Conservation (phyloP, 2,329 filamentous ascomycete genomes). For the Ascochyta koolunga region DNA sequence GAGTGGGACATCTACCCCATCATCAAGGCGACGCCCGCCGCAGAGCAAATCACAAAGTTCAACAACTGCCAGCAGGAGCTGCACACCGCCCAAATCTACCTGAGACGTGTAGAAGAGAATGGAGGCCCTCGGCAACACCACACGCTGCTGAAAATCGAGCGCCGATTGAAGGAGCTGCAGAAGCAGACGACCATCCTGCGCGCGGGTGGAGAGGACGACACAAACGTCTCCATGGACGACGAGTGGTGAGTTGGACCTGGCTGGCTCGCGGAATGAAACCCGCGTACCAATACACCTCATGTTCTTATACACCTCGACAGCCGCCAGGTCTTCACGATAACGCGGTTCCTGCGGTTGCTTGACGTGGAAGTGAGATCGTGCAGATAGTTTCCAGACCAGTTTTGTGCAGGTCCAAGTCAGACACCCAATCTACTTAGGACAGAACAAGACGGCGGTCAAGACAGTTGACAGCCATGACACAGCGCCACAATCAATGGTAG, state of each 20-base stretch:
- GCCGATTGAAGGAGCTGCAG: slow-evolving; percentile 25
- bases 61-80: slow-evolving; percentile 29
- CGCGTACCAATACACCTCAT: no score
- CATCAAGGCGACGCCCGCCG: not conserved
- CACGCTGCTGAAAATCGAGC: slow-evolving; percentile 25
- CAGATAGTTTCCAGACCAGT: no score
- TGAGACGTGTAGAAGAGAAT: slow-evolving; percentile 31
- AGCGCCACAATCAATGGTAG: no score
- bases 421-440: no score
- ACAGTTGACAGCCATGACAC: no score
- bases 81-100: slow-evolving; percentile 28
- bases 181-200: slow-evolving; percentile 19
- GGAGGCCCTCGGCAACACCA: slow-evolving; percentile 22
- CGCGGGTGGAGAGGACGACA: not conserved
- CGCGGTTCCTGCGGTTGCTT: no score
- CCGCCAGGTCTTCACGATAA: no score
- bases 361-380: no score
- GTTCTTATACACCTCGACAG: no score
- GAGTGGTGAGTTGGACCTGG: not conserved
- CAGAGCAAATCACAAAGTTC: slow-evolving; percentile 22
- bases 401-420: no score
- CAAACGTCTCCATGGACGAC: not conserved
- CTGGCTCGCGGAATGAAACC: no score
- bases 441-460: no score
- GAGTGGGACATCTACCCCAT: slow-evolving; percentile 21